A percentile compares a stretch with the other conserved stretches of the same genome.
These are phyloP conservation scores for Pseudomonodictys pantanalensis DNA, from an alignment of 495 filamentous ascomycete species.

Conservation along the genomic window DNA sequence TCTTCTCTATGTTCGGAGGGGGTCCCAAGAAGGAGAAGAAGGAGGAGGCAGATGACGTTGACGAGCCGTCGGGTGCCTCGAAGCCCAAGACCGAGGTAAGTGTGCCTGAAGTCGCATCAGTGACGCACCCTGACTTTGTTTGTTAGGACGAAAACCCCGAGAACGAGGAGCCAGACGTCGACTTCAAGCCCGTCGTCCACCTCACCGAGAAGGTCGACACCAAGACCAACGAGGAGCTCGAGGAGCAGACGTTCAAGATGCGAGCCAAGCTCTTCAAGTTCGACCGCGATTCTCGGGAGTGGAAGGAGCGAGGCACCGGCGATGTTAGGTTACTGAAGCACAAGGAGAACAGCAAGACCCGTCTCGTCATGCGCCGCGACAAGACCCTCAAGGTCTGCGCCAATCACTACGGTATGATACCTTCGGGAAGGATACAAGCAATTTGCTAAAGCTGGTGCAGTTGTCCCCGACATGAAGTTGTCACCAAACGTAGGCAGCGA, in stretches of 20 bases:
- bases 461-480: conserved; percentile 98
- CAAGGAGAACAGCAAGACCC: conserved; percentile 95
- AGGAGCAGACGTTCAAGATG: conserved; percentile 99
- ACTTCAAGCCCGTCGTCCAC: conserved; percentile 94
- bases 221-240: conserved; percentile 97
- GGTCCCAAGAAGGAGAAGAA: conserved; percentile 79
- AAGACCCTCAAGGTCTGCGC: conserved; percentile 99
- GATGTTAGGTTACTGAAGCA: conserved; percentile 96
- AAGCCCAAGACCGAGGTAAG: conserved; percentile 69
- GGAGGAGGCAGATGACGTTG: conserved; percentile 73
- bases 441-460: conserved; percentile 47
- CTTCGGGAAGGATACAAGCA: not conserved
- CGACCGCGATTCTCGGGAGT: conserved; percentile 82
- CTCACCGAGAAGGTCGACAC: conserved; percentile 93
- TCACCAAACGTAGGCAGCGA: conserved; percentile 96
- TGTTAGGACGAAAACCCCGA: conserved; percentile 37
- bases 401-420: conserved; percentile 94
- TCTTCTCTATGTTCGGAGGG: conserved; percentile 98
- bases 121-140: not conserved
- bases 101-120: conserved; percentile 21
- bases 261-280: conserved; percentile 99
- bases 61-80: conserved; percentile 80
- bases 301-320: conserved; percentile 99
- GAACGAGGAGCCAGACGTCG: conserved; percentile 79
- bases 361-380: conserved; percentile 97